A percentile compares a stretch with the other conserved stretches of the same genome.
These are phyloP conservation scores for Blastobotrys ciferrii DNA, from an alignment of 1,139 yeast species.

Conservation along the genomic window DNA sequence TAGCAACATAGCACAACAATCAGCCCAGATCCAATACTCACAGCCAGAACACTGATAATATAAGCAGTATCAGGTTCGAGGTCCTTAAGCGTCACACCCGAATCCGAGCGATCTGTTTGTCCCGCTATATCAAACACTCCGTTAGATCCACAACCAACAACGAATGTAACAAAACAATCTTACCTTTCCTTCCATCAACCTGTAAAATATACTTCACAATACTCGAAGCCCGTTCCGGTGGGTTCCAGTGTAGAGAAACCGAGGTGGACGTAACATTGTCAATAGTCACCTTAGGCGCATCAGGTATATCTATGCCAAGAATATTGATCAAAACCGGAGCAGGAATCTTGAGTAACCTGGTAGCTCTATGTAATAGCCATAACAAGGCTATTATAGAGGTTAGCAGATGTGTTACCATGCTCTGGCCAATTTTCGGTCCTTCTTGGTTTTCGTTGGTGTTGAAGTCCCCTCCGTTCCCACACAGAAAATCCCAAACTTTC, in stretches of 20 bases:
- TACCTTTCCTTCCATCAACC: slow-evolving; percentile 47
- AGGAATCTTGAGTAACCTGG: slow-evolving; percentile 47
- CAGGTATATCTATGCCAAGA: slow-evolving; percentile 55
- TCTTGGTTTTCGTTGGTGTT: slow-evolving; percentile 3
- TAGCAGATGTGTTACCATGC: slow-evolving; percentile 16
- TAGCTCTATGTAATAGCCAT: slow-evolving; percentile 51
- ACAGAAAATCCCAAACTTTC: background rate
- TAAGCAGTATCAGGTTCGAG: slow-evolving; percentile 49
- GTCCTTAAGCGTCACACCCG: slow-evolving; percentile 42
- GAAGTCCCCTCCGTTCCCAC: background rate
- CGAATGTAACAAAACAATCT: slow-evolving; percentile 2
- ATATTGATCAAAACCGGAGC: slow-evolving; percentile 48
- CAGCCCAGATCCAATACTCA: background rate
- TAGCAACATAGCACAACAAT: background rate
- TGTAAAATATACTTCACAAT: slow-evolving; percentile 46
- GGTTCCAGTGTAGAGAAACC: slow-evolving; percentile 59
- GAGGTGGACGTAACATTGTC: slow-evolving; percentile 51
- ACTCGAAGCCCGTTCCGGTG: slow-evolving; percentile 33
- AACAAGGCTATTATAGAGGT: slow-evolving; percentile 39
- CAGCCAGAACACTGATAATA: slow-evolving; percentile 54
- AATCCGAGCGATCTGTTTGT: slow-evolving; percentile 38
- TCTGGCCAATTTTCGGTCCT: background rate
- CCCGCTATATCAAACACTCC: slow-evolving; percentile 28
- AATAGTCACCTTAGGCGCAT: slow-evolving; percentile 54
- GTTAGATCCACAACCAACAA: background rate